These are phyloP conservation scores for Cutaneotrichosporon mucoides DNA, from an alignment of 1,284 basidiomycete genomes.

Conservation along the genomic window DNA sequence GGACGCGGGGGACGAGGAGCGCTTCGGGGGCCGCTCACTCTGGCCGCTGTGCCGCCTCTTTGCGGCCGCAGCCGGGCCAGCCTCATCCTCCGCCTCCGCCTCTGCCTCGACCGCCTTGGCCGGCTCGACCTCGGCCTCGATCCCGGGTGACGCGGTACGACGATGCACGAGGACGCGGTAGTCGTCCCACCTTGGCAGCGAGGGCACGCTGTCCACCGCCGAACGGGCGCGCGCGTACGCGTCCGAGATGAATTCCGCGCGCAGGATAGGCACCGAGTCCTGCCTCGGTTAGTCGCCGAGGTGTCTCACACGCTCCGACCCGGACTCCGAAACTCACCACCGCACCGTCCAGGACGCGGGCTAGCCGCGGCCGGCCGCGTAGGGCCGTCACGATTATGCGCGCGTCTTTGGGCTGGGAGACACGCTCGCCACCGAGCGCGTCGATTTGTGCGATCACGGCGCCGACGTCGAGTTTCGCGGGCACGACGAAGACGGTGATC, in stretches of 20 bases:
- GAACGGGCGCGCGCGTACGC: conserved; percentile 17
- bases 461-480: conserved; percentile 39
- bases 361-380: conserved; percentile 37
- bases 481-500: conserved; percentile 40
- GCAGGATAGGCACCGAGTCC: conserved; percentile 28
- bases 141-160: not conserved
- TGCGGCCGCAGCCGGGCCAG: no score
- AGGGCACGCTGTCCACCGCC: not conserved
- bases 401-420: conserved; percentile 21
- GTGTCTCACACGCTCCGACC: no score
- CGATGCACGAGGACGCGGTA: conserved; percentile 16
- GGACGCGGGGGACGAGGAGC: no score
- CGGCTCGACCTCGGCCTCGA: not conserved
- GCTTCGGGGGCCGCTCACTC: no score
- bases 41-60: not conserved
- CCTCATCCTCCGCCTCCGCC: no score
- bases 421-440: conserved; percentile 37
- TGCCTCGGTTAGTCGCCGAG: conserved; percentile 4
- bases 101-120: conserved; percentile 6
- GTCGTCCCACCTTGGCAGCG: conserved; percentile 17
- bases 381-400: conserved; percentile 38
- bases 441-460: conserved; percentile 27
- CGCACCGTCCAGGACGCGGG: conserved; percentile 22
- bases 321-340: conserved; percentile 3
- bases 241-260: conserved; percentile 30